These are phyloP conservation scores for Myotisia sp. DNA, from an alignment of 2,329 filamentous ascomycete species.

Conservation along the genomic window DNA sequence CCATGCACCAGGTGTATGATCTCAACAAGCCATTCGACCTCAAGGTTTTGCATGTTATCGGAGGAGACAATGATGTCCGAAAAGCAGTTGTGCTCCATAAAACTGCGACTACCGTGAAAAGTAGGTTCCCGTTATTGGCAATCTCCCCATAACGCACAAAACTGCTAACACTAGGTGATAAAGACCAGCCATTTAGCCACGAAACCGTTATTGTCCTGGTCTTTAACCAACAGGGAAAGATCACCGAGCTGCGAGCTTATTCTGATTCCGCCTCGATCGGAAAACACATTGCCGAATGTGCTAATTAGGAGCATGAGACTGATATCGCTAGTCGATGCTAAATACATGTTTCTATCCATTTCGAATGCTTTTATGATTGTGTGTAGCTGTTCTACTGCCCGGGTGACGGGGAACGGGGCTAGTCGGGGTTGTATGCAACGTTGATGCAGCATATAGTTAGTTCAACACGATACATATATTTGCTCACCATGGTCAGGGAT, in stretches of 20 bases:
- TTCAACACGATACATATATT: too few species aligned
- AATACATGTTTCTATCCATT: too few species aligned
- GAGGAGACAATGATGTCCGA: conserved; percentile 7
- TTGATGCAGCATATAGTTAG: too few species aligned
- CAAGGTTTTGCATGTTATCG: conserved; percentile 7
- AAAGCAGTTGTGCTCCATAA: conserved; percentile 9
- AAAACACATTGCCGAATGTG: too few species aligned
- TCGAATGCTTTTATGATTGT: too few species aligned
- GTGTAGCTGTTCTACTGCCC: too few species aligned
- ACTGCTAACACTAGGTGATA: conserved; percentile 1
- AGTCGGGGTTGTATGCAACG: too few species aligned
- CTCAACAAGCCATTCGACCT: conserved; percentile 8
- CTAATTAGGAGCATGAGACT: too few species aligned
- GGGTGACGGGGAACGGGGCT: too few species aligned
- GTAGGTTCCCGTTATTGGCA: conserved; percentile 1
- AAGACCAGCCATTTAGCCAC: conserved; percentile 9
- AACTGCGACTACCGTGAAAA: conserved; percentile 8
- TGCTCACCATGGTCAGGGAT: too few species aligned
- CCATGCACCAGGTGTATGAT: conserved; percentile 6
- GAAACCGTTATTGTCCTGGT: conserved; percentile 8
- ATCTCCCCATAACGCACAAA: too few species aligned
- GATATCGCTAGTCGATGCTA: too few species aligned
- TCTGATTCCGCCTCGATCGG: conserved; percentile 7
- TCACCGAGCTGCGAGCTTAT: conserved; percentile 8
- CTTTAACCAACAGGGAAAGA: conserved; percentile 8